Evolutionary conservation across 2,329 filamentous ascomycete genomes (phyloP), one percentile per base, ranked within the genome.

Genomic region (Ophiostoma quercus): DNA sequence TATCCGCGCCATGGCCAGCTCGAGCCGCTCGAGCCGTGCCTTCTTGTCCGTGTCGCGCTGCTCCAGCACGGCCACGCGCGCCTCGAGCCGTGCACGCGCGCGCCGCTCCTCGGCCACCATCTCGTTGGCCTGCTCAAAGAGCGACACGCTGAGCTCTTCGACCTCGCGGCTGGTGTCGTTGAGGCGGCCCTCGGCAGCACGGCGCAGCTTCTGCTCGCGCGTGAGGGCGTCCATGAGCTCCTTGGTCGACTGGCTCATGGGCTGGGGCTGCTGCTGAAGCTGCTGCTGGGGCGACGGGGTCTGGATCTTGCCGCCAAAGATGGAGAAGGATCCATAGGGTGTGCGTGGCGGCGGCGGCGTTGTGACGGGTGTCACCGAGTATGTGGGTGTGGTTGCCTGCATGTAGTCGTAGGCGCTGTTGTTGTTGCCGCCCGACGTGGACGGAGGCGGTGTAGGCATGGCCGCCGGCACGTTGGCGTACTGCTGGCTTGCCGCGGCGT

Each of bases 41-140:
- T 84, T 83, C 82, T 92, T 92, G 74, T 93, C 90, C 66, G 77
- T 79, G 71, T 94, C 92, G 71, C 91, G 82, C 74, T 83, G 80
- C 80, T 94, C 91, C 29, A 95, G 79, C 75, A 88, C 82, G 71
- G 82, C 84, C 8, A 95, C 84, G 54, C 90, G 81, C 77, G 90
- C 87, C 79, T 93, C 90, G 32, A 95, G 82, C 75, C 84, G 86
- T 6, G 90, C 90, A 71, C 90, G 82, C 43, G 89, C 90, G 70
- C 87, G 84, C 62, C 92, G 82, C 82, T 95, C 92, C 22, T 85
- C 83, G 1, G 92, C 91, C 25, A 95, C 92, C 92, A 95, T 95
- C 79, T 93, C 88, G 77, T 95, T 95, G 68, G 92, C 92, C 80
- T 94, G 89, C 80, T 91, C 88, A 77, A 95, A 95, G 69, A 95